Evolutionary conservation across 805 yeast genomes (phyloP), one percentile per base, ranked within the genome.

Genomic region (Saturnispora mendoncae): DNA sequence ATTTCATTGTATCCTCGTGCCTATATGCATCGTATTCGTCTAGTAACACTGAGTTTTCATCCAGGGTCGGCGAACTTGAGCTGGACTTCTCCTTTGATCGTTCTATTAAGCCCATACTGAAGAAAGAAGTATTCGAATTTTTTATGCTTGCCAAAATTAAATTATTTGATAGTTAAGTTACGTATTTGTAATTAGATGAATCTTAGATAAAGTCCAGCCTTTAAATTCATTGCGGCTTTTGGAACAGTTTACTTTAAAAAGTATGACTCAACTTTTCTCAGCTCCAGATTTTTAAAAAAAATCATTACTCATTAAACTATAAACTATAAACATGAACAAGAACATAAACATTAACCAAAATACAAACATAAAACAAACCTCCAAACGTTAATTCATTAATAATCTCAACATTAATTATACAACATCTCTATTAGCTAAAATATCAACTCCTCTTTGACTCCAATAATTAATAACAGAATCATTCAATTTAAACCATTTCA

Each of bases 401-500:
- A 23, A 23, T 7, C 6, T 23, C 10, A 10, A 10, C 4, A 9
- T 24, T 9, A 5, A 1, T 34, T 17, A 34, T 18, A 23, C 17
- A 12, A 26, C 26, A 12, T 39, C 42, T 19, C 32, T 33, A 24
- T 31, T 29, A 6, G 42, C 42, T 9, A 39, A 43, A 6, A 46
- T 33, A 17, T 36, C 41, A 15, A 46, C 38, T 19, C 50, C 48
- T 20, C 44, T 39, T 7, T 41, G 33, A 23, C 29, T 26, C 43
- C 48, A 44, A 26, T 51, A 49, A 15, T 47, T 39, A 15, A 39
- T 46, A 14, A 56, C 51, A 2, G 42, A 42, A 2, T 33, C 29
- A 24, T 50, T 50, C 27, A 44, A 43, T 44, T 57, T 45, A 55
- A 58, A 51, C 57, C 60, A 53, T 47, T 59, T 51, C 28, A 70